A percentile compares a stretch with the other conserved stretches of the same genome.
Conservation (phyloP, 805 yeast genomes). For the Hanseniaspora taiwanica region DNA sequence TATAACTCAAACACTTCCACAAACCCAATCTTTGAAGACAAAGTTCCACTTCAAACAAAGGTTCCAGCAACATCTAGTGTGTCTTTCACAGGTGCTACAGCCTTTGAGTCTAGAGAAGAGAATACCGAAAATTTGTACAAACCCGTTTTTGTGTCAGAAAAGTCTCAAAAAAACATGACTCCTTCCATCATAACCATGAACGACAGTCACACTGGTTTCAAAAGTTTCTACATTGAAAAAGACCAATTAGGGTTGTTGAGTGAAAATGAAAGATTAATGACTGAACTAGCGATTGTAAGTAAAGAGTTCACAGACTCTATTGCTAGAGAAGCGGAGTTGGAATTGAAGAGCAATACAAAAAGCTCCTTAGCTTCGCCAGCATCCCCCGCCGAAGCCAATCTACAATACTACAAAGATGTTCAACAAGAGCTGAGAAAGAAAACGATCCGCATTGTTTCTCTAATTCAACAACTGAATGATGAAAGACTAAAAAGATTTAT, state of each 20-base stretch:
- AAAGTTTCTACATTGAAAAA: constrained; percentile 32
- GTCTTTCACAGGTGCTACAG: too few relatives aligned
- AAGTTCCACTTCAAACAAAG: too few relatives aligned
- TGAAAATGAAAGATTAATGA: constrained; percentile 43
- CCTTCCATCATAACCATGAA: neutral
- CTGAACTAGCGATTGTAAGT: constrained; percentile 56
- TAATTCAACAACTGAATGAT: constrained; percentile 44
- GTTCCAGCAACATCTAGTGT: too few relatives aligned
- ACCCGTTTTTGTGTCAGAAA: constrained; percentile 1
- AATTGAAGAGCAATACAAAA: too few relatives aligned
- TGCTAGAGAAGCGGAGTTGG: constrained; percentile 52
- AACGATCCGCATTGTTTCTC: constrained; percentile 32
- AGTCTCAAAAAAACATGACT: neutral
- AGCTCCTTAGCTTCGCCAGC: too few relatives aligned
- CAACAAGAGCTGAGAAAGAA: constrained; percentile 26
- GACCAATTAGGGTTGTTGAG: constrained; percentile 52
- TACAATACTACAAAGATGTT: constrained; percentile 10
- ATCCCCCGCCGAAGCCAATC: too few relatives aligned
- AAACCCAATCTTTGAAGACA: too few relatives aligned
- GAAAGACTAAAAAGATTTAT: constrained; percentile 55
- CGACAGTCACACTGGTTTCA: constrained; percentile 6
- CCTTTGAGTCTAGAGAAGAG: neutral
- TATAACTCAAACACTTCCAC: too few relatives aligned
- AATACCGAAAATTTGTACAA: neutral
- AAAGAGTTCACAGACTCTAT: constrained; percentile 63